Conservation (phyloP, 73 alveolate species). For the Stentor coeruleus region DNA sequence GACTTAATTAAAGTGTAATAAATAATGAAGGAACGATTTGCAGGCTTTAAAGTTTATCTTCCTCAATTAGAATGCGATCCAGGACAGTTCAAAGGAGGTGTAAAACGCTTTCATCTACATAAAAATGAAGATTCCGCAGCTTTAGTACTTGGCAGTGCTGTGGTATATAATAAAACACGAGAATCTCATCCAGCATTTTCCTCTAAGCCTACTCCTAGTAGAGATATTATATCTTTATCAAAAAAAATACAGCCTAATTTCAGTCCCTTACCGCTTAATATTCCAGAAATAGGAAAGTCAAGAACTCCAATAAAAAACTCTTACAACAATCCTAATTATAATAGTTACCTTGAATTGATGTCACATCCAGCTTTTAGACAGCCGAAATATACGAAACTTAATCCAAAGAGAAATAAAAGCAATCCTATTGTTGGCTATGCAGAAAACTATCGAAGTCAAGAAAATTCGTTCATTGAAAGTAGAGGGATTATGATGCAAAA, state of each 20-base stretch:
- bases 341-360: background rate
- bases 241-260: background rate
- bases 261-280: background rate
- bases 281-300: background rate
- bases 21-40: background rate
- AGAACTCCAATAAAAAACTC: background rate
- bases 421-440: background rate
- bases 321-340: background rate
- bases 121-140: background rate
- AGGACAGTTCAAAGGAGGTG: background rate
- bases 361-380: background rate
- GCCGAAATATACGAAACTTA: background rate
- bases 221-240: background rate
- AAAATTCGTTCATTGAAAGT: no score
- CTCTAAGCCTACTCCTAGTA: background rate
- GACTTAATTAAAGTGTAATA: no score
- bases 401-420: background rate
- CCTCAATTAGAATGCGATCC: constrained; percentile 14
- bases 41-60: background rate
- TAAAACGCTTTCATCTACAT: background rate
- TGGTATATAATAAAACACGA: no score
- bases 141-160: background rate
- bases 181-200: background rate
- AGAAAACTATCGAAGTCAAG: no score
- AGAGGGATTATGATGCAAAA: no score